Conservation (phyloP, 129 eudicot species). For the Helianthus tuberosus region DNA sequence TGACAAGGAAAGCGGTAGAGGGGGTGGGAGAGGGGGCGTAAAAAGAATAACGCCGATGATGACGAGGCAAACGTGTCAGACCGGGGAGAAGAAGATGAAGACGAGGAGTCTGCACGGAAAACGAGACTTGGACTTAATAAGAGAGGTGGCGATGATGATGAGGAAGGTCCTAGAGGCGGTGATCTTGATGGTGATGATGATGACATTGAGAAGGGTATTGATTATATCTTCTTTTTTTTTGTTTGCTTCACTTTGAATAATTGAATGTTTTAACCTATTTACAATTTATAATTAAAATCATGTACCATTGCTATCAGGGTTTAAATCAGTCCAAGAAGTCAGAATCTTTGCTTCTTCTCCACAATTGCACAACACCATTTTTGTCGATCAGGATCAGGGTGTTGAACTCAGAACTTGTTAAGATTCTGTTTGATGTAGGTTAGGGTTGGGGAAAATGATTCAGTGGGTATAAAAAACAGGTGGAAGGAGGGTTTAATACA, state of each 20-base stretch:
- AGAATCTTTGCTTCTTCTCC: too few species aligned
- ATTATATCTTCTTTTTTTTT: slow-evolving; percentile 21
- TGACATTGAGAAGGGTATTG: slow-evolving; percentile 86
- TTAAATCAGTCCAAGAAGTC: too few species aligned
- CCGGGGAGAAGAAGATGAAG: slow-evolving; percentile 92
- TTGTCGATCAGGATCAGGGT: too few species aligned
- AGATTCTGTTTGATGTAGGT: too few species aligned
- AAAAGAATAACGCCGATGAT: slow-evolving; percentile 63
- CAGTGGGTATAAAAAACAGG: too few species aligned
- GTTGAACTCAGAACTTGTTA: too few species aligned
- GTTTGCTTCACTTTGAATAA: slow-evolving; percentile 17
- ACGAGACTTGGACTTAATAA: slow-evolving; percentile 73
- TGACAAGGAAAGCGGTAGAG: slow-evolving; percentile 64
- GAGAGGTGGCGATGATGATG: slow-evolving; percentile 86
- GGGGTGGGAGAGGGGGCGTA: slow-evolving; percentile 77
- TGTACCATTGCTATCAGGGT: background rate
- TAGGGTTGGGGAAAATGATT: too few species aligned
- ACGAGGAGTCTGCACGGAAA: slow-evolving; percentile 84
- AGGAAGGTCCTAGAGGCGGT: slow-evolving; percentile 96
- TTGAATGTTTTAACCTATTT: background rate
- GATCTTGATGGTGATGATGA: slow-evolving; percentile 89
- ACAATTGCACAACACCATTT: too few species aligned
- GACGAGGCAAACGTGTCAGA: slow-evolving; percentile 80
- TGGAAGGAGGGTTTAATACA: too few species aligned
- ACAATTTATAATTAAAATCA: background rate